phyloP scores from a whole-genome alignment of 495 filamentous ascomycete genomes.

The Aspergillus saccharolyticus region DNA sequence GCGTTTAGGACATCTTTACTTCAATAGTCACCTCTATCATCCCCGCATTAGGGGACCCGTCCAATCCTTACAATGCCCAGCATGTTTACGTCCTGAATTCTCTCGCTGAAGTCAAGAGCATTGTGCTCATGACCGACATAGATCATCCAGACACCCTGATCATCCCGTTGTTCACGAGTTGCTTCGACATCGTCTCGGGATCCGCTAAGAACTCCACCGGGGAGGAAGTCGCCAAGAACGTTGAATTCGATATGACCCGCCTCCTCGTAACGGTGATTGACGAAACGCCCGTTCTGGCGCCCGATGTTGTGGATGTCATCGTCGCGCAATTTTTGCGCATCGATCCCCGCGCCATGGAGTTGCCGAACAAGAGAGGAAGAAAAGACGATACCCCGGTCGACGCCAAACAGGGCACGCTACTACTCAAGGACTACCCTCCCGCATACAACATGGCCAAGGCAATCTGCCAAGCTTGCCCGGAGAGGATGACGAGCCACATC shows the following conservation, averaged over 20 bases:
- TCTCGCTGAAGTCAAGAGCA: conserved; percentile 87
- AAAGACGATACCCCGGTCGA: conserved; percentile 56
- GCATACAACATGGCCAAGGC: conserved; percentile 96
- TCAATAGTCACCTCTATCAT: conserved; percentile 79
- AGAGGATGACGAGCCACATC: conserved; percentile 89
- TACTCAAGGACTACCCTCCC: conserved; percentile 78
- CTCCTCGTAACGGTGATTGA: conserved; percentile 82
- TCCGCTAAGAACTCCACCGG: conserved; percentile 66
- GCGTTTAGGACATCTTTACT: conserved; percentile 82
- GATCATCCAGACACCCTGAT: conserved; percentile 71
- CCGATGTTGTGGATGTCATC: conserved; percentile 85
- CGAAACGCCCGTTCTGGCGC: conserved; percentile 72
- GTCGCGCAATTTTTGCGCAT: conserved; percentile 92
- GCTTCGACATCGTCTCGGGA: conserved; percentile 89
- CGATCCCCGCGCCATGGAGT: conserved; percentile 54
- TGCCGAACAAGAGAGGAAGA: conserved; percentile 46
- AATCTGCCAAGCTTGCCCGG: conserved; percentile 83
- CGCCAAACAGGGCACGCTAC: conserved; percentile 71
- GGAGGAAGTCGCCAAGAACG: conserved; percentile 79
- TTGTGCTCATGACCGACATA: conserved; percentile 89
- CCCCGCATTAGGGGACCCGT: conserved; percentile 79
- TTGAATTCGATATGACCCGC: conserved; percentile 86
- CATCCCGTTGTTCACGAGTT: conserved; percentile 71
- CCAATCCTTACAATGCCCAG: conserved; percentile 86
- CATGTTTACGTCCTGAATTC: conserved; percentile 86